Conservation (phyloP, 169 alveolate species). For the Eimeria necatrix region DNA sequence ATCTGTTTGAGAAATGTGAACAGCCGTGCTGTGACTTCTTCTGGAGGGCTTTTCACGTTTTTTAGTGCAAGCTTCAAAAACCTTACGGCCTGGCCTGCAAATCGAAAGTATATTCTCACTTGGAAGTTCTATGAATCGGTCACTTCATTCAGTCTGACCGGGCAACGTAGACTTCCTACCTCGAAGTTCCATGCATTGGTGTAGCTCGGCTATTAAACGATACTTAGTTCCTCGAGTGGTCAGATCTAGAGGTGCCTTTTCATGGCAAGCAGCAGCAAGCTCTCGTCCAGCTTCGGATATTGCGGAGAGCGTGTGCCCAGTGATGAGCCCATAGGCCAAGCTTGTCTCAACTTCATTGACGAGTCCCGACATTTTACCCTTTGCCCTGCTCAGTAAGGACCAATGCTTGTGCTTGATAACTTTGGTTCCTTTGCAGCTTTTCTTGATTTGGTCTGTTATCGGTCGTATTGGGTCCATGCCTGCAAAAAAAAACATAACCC, state of each 20-base stretch:
- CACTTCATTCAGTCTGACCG: background rate
- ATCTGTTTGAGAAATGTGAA: background rate
- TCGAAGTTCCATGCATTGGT: conserved; percentile 54
- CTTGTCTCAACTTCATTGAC: conserved; percentile 14
- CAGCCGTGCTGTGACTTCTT: background rate
- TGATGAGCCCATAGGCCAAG: conserved; percentile 31
- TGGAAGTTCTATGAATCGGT: background rate
- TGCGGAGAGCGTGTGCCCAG: background rate
- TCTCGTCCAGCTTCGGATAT: conserved; percentile 47
- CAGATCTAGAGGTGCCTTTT: background rate
- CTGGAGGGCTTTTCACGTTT: conserved; percentile 28
- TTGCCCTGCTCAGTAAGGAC: conserved; percentile 8
- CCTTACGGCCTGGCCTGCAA: conserved; percentile 36
- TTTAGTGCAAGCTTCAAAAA: conserved; percentile 13
- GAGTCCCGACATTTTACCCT: background rate
- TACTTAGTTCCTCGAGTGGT: background rate
- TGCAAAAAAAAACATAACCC: background rate
- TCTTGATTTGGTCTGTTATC: background rate
- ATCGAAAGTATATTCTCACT: background rate
- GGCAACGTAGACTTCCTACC: background rate
- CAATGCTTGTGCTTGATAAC: background rate
- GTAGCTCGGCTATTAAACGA: conserved; percentile 18
- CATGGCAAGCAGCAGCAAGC: conserved; percentile 59
- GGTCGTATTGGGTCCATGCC: conserved; percentile 47
- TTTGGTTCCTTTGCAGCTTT: background rate